phyloP scores from a whole-genome alignment of 768 basidiomycete genomes.

The Pleurotus salmoneostramineus region DNA sequence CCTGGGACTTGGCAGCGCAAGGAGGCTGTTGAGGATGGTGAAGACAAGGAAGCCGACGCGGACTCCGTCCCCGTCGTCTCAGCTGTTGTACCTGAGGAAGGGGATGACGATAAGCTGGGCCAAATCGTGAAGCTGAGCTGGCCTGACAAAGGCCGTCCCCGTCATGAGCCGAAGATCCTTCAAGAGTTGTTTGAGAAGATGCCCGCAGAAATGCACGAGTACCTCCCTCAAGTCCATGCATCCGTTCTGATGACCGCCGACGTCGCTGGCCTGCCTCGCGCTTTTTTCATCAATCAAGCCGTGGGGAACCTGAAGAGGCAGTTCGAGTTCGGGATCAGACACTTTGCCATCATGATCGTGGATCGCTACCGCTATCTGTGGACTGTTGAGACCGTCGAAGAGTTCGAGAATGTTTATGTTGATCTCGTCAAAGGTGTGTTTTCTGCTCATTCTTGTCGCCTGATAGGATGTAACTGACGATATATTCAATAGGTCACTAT shows the following conservation, averaged over 20 bases:
- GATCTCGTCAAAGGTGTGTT: conserved; percentile 27
- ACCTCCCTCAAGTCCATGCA: conserved; percentile 14
- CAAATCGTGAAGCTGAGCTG: conserved; percentile 15
- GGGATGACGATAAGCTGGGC: background rate
- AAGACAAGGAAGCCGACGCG: background rate
- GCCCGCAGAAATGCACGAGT: conserved; percentile 8
- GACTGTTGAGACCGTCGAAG: conserved; percentile 15
- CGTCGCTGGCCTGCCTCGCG: conserved; percentile 11
- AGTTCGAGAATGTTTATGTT: conserved; percentile 22
- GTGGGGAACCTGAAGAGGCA: background rate
- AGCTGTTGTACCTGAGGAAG: background rate
- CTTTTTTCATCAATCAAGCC: background rate
- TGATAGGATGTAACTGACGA: background rate
- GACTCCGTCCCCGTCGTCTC: background rate
- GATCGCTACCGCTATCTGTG: conserved; percentile 17
- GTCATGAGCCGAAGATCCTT: conserved; percentile 9
- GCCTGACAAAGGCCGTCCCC: conserved; percentile 5
- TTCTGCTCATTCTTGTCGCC: background rate
- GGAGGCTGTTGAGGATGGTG: background rate
- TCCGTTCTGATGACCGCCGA: background rate
- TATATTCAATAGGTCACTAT: conserved; percentile 18
- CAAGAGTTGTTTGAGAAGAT: conserved; percentile 4
- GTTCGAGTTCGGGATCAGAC: background rate
- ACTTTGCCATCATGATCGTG: conserved; percentile 15
- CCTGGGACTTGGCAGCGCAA: background rate